Percentiles rank a stretch among this genome's conserved stretches.
These are phyloP conservation scores for Paratinospora sagittata DNA, from an alignment of 164 flowering plant genomes.

Conservation along the genomic window DNA sequence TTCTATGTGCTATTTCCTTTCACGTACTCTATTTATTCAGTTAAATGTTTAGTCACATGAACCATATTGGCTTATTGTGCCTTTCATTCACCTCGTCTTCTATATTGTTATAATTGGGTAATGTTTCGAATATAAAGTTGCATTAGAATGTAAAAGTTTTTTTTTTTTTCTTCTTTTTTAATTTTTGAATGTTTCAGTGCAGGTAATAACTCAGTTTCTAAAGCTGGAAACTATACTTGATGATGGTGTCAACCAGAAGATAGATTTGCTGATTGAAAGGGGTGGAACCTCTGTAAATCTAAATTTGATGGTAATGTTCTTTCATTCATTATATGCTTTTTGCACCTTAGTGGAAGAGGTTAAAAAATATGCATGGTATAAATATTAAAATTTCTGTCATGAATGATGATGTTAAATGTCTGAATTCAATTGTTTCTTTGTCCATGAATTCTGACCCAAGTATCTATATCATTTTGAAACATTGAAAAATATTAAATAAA, in stretches of 20 bases:
- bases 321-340: not conserved
- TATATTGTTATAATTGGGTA: too few species aligned
- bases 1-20: too few species aligned
- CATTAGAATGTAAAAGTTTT: not conserved
- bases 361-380: not conserved
- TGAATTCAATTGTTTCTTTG: too few species aligned
- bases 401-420: too few species aligned
- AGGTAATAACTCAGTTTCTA: constrained; percentile 93
- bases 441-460: too few species aligned
- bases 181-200: constrained; percentile 21
- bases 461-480: too few species aligned
- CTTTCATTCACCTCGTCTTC: too few species aligned
- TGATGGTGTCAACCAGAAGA: constrained; percentile 55
- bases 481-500: too few species aligned
- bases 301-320: constrained; percentile 47
- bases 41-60: not conserved
- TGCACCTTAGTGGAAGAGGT: not conserved
- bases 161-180: not conserved
- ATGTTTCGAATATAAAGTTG: too few species aligned
- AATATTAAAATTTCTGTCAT: not conserved
- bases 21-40: not conserved
- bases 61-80: not conserved
- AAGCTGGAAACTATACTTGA: constrained; percentile 80
- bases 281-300: constrained; percentile 67
- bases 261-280: constrained; percentile 74